Evolutionary conservation across 1,284 basidiomycete species (phyloP), one percentile per base, ranked within the genome.

Genomic region (Marasmius tenuissimus): DNA sequence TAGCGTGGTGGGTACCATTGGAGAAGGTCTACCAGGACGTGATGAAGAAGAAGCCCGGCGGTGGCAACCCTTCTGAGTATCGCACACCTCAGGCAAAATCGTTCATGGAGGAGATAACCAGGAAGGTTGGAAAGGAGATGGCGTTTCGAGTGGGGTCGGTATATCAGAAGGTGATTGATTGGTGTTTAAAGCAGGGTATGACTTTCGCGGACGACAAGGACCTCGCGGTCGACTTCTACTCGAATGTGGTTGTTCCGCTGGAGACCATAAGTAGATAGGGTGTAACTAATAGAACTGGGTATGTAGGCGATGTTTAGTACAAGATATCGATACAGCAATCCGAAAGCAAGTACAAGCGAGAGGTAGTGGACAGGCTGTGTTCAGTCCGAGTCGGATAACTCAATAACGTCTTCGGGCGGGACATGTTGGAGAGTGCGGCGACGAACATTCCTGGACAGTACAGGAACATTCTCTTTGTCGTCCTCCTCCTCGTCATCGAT

Each of bases 381-480:
- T 8, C 20, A 38, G 27, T 16, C 34, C 42, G 37, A 83, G 69
- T 83, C 82, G n/a, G 80, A 79, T 47, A 86, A 70, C 56, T 83
- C 81, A 65, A 85, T 82, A 40, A 85, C 74, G 42, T 81, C 80
- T 10, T 67, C 68, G 7, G 68, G 61, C 56, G 61, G n/a, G 27
- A 60, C 60, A 40, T 58, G 52, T 4, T 61, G 54, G 42, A 33
- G 18, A 34, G 66, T 62, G 16, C 82, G 78, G 66, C 78, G 71
- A 56, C 82, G 77, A n/a, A 85, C 80, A 72, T 81, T 79, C 56
- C 84, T 72, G n/a, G 78, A 80, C n/a, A 80, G 76, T 3, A 80
- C 77, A 4, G 81, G 82, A 33, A 80, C 71, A 67, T 89, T 89
- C 72, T 90, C 87, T 70, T 88, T 87, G 67, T 88, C 84, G 12